Evolutionary conservation across 257 asterid genomes (phyloP).

Genomic region (Solanum microdontum): DNA sequence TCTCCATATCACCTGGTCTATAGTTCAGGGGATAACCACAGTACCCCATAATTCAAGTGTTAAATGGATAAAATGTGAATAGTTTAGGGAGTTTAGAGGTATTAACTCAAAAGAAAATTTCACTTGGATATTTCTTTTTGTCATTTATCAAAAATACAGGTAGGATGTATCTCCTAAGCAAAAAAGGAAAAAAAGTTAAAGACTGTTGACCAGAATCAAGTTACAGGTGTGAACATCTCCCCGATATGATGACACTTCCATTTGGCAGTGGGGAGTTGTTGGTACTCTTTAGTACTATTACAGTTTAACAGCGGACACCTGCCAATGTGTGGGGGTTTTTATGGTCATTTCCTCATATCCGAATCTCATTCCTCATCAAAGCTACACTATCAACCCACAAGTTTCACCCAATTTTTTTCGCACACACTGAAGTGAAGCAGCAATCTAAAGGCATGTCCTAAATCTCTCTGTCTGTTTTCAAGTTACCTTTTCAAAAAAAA

Average conservation of each 20-base stretch:
- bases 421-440: background rate
- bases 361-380: background rate
- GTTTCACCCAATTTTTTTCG: background rate
- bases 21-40: background rate
- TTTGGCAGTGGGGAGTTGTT: background rate
- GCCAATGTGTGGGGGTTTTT: background rate
- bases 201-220: background rate
- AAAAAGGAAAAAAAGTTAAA: background rate
- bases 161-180: background rate
- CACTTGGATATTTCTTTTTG: background rate
- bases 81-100: background rate
- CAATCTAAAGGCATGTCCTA: background rate
- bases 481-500: too few species aligned
- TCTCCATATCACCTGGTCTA: background rate
- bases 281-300: background rate
- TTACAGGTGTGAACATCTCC: background rate
- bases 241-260: background rate
- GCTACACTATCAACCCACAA: background rate
- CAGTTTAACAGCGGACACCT: background rate
- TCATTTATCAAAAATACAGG: background rate
- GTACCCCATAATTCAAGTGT: background rate
- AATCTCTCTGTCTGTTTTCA: background rate
- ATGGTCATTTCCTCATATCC: background rate
- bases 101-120: background rate
- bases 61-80: background rate